Conservation (phyloP, 495 filamentous ascomycete species). For the Penicillium pulvis region DNA sequence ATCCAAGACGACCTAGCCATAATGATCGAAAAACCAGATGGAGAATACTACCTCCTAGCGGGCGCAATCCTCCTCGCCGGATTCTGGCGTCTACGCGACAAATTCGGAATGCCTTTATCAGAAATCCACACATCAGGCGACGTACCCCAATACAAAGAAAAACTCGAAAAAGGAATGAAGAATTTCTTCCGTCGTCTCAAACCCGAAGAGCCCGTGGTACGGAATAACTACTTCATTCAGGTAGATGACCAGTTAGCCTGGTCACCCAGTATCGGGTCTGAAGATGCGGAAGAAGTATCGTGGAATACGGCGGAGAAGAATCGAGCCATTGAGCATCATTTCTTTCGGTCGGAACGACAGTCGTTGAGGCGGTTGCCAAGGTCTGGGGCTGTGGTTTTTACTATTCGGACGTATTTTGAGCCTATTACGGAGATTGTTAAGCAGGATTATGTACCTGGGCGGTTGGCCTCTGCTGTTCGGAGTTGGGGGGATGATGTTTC, state of each 20-base stretch:
- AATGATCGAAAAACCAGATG: constrained; percentile 79
- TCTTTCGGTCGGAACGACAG: constrained; percentile 81
- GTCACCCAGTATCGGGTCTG: constrained; percentile 73
- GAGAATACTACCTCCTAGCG: constrained; percentile 83
- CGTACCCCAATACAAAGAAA: constrained; percentile 76
- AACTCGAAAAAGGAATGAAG: constrained; percentile 81
- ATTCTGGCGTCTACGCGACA: constrained; percentile 86
- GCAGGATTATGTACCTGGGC: constrained; percentile 71
- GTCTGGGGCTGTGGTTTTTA: constrained; percentile 77
- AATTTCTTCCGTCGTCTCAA: constrained; percentile 72
- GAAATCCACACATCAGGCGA: constrained; percentile 84
- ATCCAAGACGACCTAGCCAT: constrained; percentile 86
- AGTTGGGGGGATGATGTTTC: constrained; percentile 89
- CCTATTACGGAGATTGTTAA: constrained; percentile 64
- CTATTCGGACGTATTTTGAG: constrained; percentile 78
- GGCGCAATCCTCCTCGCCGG: constrained; percentile 79
- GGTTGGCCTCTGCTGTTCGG: constrained; percentile 70
- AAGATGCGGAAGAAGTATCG: constrained; percentile 64
- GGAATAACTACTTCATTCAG: constrained; percentile 80
- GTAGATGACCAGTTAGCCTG: constrained; percentile 72
- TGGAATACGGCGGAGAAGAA: constrained; percentile 83
- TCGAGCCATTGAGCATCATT: constrained; percentile 71
- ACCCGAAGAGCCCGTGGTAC: constrained; percentile 64
- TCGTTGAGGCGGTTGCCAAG: constrained; percentile 70
- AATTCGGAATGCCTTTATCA: constrained; percentile 79